Evolutionary conservation across 2,329 filamentous ascomycete species (phyloP), one percentile per base, ranked within the genome.

Genomic region (Aureobasidium musti): DNA sequence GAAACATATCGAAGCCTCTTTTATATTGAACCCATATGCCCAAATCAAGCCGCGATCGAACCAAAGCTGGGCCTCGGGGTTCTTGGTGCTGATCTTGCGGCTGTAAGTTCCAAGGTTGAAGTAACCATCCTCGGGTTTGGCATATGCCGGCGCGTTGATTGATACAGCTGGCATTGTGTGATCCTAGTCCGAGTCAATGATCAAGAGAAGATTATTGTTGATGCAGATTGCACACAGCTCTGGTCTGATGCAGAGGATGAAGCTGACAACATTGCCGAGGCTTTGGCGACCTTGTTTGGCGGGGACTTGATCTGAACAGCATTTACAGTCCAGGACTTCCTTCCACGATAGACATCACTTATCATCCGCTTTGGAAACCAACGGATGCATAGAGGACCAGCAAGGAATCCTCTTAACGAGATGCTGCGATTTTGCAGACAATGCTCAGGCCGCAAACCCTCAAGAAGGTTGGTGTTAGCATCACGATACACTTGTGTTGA

Each of bases 1-100:
- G 71, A 91, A 91, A 76, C 89, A 91, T 50, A 77, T 78, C 4
- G 82, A 83, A 0, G 88, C 84, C 74, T 92, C 90, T 69, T 89
- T 87, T 72, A 92, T 89, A 73, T 92, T 91, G 79, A 93, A 93
- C 28, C 81, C 88, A 75, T 89, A 92, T 52, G 82, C 83, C 90
- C 90, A 92, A 26, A 87, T 80, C n/a, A 92, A 78, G 3, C 89
- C 90, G 5, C 89, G 85, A 73, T 89, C 81, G 74, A 91, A 91
- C 89, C 89, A 92, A 6, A 72, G 78, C 72, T 89, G 86, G 1
- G 86, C 82, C 54, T 82, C 79, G 5, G 74, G 52, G 71, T 74
- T 86, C n/a, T 71, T 75, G 0, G 87, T 86, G 45, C 77, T 86
- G 56, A 91, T 79, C 3, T 77, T 72, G 21, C 86, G 83, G 41